phyloP scores from a whole-genome alignment of 108 stramenopile genomes.

The Aurantiochytrium sp. region DNA sequence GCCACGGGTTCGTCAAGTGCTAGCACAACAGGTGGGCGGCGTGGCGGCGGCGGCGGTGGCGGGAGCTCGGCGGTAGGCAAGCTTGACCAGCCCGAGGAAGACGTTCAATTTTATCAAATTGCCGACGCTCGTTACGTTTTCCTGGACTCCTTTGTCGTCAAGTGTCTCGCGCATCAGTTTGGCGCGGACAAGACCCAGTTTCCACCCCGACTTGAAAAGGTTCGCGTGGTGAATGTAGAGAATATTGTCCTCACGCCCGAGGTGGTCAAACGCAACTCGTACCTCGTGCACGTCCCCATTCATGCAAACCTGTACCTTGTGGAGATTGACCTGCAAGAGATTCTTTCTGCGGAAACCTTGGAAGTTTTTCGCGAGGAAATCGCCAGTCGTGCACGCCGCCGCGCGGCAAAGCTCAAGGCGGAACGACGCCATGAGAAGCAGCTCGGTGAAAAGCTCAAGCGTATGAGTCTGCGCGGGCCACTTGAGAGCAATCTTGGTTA shows the following conservation, averaged over 20 bases:
- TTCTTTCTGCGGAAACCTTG: background rate
- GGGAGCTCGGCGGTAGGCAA: background rate
- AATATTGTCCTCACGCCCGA: background rate
- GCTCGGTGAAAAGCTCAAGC: background rate
- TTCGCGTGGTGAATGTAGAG: background rate
- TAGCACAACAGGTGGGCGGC: no score
- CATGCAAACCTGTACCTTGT: background rate
- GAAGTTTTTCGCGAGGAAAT: background rate
- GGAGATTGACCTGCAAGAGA: background rate
- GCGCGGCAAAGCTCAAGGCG: background rate
- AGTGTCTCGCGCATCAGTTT: background rate
- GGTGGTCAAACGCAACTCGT: background rate
- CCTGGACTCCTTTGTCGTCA: background rate
- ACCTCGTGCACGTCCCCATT: slow-evolving; percentile 6
- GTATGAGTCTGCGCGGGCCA: background rate
- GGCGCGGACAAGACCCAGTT: background rate
- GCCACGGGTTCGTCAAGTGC: no score
- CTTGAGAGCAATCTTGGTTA: background rate
- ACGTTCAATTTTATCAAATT: slow-evolving; percentile 3
- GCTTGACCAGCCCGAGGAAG: background rate
- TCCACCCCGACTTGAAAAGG: background rate
- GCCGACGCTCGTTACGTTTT: background rate
- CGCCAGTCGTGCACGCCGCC: background rate
- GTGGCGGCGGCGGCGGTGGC: no score
- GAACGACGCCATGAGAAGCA: background rate